Conservation (phyloP, 805 yeast species). For the Yamadazyma laniorum region DNA sequence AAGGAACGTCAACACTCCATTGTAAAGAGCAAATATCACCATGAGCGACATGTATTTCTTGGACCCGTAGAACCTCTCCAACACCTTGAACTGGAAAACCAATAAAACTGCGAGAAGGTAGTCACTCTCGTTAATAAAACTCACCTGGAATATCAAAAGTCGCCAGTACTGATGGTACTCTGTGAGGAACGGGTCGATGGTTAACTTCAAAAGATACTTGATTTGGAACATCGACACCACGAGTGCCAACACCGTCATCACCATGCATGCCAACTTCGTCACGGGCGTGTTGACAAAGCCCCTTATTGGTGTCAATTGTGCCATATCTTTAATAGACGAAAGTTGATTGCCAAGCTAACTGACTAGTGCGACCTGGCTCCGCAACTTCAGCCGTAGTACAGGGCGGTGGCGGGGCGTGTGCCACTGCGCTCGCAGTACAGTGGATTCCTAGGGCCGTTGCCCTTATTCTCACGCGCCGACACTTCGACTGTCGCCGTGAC, state of each 20-base stretch:
- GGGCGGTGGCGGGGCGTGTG: neutral
- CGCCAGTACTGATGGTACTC: constrained; percentile 62
- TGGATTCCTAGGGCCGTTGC: constrained; percentile 1
- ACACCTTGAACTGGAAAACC: constrained; percentile 50
- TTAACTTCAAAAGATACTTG: constrained; percentile 43
- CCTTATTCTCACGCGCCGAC: too few relatives aligned
- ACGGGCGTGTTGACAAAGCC: constrained; percentile 47
- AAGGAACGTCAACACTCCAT: constrained; percentile 37
- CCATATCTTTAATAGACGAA: too few relatives aligned
- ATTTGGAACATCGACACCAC: constrained; percentile 41
- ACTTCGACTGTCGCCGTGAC: constrained; percentile 1
- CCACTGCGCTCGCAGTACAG: too few relatives aligned
- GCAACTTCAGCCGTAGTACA: too few relatives aligned
- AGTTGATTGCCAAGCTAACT: neutral
- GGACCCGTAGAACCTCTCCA: constrained; percentile 60
- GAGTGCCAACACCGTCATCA: constrained; percentile 38
- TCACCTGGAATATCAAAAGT: constrained; percentile 45
- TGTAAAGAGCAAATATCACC: constrained; percentile 46
- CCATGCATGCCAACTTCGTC: constrained; percentile 33
- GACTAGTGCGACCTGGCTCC: neutral
- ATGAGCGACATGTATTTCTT: constrained; percentile 50
- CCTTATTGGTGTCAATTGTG: constrained; percentile 37
- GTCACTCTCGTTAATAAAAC: constrained; percentile 61
- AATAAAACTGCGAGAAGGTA: constrained; percentile 44
- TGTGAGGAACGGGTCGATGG: constrained; percentile 53